These are phyloP conservation scores for Malassezia yamatoensis DNA, from an alignment of 1,284 basidiomycete genomes.

Conservation along the genomic window DNA sequence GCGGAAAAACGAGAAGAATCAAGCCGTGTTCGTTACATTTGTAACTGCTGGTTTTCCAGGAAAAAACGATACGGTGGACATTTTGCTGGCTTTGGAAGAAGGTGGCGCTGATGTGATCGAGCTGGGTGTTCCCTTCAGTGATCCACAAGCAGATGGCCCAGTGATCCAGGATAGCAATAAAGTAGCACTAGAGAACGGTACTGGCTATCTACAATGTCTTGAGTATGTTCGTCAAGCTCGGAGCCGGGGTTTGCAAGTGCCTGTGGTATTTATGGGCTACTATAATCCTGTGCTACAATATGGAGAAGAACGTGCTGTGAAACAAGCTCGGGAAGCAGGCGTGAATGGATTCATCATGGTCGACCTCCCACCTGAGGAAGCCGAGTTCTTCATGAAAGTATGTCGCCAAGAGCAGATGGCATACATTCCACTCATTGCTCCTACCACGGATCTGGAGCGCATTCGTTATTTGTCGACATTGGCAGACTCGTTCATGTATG, in stretches of 20 bases:
- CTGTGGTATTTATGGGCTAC: conserved; percentile 72
- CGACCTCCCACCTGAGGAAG: conserved; percentile 95
- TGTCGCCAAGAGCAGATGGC: conserved; percentile 74
- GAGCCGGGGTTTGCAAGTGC: conserved; percentile 66
- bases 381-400: conserved; percentile 74
- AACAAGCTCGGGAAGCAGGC: conserved; percentile 74
- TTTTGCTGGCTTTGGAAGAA: conserved; percentile 78
- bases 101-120: conserved; percentile 94
- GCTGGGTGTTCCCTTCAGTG: conserved; percentile 84
- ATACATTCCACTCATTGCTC: conserved; percentile 92
- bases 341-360: conserved; percentile 97
- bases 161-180: conserved; percentile 81
- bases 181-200: conserved; percentile 37
- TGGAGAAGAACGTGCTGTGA: conserved; percentile 83
- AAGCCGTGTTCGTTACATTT: conserved; percentile 45
- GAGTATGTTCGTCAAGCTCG: conserved; percentile 70
- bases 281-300: conserved; percentile 84
- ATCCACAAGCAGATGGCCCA: conserved; percentile 79
- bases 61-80: conserved; percentile 63
- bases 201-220: conserved; percentile 50
- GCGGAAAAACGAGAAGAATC: conserved; percentile 22
- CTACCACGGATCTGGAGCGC: conserved; percentile 74
- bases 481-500: conserved; percentile 94
- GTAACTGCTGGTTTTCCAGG: conserved; percentile 45
- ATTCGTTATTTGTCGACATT: conserved; percentile 84